phyloP scores from a whole-genome alignment of 176 grass and related monocot species.

The Leersia perrieri region DNA sequence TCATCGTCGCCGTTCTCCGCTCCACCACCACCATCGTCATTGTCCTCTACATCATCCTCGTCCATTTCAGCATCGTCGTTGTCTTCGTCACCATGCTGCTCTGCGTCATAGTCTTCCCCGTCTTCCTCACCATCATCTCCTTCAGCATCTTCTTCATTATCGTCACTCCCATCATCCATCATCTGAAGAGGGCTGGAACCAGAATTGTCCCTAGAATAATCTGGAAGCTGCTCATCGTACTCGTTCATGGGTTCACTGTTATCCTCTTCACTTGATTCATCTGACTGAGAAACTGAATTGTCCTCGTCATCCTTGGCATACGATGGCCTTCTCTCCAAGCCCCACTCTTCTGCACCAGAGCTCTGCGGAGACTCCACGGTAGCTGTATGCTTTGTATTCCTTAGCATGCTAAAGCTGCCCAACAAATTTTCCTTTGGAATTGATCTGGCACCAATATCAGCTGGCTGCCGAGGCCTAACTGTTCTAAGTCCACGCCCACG shows the following conservation, averaged over 20 bases:
- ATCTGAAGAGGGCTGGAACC: conserved; percentile 29
- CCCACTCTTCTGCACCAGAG: conserved; percentile 77
- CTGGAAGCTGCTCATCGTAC: conserved; percentile 48
- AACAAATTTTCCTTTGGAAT: conserved; percentile 65
- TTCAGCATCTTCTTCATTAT: conserved; percentile 48
- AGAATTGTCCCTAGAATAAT: conserved; percentile 46
- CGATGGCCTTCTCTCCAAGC: conserved; percentile 52
- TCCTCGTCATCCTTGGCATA: conserved; percentile 54
- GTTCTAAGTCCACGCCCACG: conserved; percentile 74
- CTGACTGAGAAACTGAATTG: conserved; percentile 41
- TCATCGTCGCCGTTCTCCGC: conserved; percentile 40
- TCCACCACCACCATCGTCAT: conserved; percentile 28
- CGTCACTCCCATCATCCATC: conserved; percentile 45
- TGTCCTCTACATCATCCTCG: conserved; percentile 32
- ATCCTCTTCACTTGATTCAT: conserved; percentile 45
- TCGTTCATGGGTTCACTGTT: conserved; percentile 58
- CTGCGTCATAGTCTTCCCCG: conserved; percentile 49
- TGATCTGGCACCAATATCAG: conserved; percentile 43
- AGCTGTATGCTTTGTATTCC: conserved; percentile 41
- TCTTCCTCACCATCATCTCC: conserved; percentile 49
- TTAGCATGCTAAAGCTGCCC: conserved; percentile 77
- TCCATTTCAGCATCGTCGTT: conserved; percentile 45
- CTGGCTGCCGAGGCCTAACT: conserved; percentile 65
- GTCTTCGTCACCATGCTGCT: conserved; percentile 14
- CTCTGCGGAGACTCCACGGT: conserved; percentile 55